A percentile compares a stretch with the other conserved stretches of the same genome.
These are phyloP conservation scores for Backusella morwellensis DNA, from an alignment of 192 early-diverging fungal genomes.

Conservation along the genomic window DNA sequence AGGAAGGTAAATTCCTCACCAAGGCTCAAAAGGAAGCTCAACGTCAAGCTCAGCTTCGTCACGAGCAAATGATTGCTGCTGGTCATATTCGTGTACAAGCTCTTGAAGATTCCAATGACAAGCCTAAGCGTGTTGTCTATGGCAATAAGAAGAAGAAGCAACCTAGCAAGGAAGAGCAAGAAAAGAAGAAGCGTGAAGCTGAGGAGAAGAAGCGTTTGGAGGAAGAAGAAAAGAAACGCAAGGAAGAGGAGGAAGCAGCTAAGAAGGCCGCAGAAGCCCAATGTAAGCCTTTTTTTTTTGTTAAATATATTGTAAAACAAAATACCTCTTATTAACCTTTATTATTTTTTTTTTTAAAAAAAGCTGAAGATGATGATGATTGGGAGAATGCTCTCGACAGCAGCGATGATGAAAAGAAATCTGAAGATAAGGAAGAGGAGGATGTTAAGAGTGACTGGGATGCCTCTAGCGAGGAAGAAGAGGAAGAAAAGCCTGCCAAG, in stretches of 20 bases:
- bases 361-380: constrained; percentile 25
- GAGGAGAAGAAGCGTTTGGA: constrained; percentile 34
- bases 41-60: constrained; percentile 61
- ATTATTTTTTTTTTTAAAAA: not conserved
- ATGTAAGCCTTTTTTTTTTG: constrained; percentile 8
- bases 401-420: constrained; percentile 37
- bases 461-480: constrained; percentile 61
- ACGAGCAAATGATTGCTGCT: constrained; percentile 76
- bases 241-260: constrained; percentile 38
- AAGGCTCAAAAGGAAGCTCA: constrained; percentile 90
- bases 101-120: constrained; percentile 46
- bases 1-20: constrained; percentile 90
- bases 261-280: constrained; percentile 34
- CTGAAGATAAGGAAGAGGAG: constrained; percentile 42
- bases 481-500: constrained; percentile 44
- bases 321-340: not conserved
- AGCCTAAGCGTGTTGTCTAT: constrained; percentile 73
- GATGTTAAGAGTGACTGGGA: constrained; percentile 51
- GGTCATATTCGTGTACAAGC: constrained; percentile 74
- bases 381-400: constrained; percentile 41
- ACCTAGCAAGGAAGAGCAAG: constrained; percentile 34
- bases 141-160: constrained; percentile 73
- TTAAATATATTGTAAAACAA: not conserved
- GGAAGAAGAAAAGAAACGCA: constrained; percentile 36
- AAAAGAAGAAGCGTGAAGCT: constrained; percentile 28